phyloP scores from a whole-genome alignment of 768 basidiomycete genomes.

The Hortiboletus flavorubellus region DNA sequence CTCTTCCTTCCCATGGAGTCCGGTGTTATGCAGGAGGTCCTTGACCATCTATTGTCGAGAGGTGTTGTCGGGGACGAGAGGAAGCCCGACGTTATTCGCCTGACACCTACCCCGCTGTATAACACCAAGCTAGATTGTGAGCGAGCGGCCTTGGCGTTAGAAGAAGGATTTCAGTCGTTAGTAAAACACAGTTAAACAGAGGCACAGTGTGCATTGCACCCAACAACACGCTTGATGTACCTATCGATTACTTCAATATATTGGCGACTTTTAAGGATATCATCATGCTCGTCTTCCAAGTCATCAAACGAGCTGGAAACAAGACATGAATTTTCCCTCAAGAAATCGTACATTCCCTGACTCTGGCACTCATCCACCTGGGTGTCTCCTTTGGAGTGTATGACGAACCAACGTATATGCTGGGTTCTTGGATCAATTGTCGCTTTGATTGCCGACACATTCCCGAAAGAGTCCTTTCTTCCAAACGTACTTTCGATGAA shows the following conservation, averaged over 20 bases:
- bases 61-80: slow-evolving; percentile 94
- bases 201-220: neutral
- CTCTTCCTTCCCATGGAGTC: slow-evolving; percentile 61
- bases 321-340: slow-evolving; percentile 33
- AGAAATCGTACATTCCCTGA: slow-evolving; percentile 51
- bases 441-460: slow-evolving; percentile 45
- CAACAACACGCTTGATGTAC: slow-evolving; percentile 33
- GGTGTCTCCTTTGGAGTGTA: slow-evolving; percentile 73
- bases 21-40: slow-evolving; percentile 68
- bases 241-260: slow-evolving; percentile 46
- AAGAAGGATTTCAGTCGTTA: slow-evolving; percentile 48
- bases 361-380: slow-evolving; percentile 65
- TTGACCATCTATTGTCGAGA: slow-evolving; percentile 50
- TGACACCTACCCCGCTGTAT: slow-evolving; percentile 86
- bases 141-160: slow-evolving; percentile 60
- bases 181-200: slow-evolving; percentile 9
- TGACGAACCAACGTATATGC: slow-evolving; percentile 60
- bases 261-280: slow-evolving; percentile 39
- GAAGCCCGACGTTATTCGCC: slow-evolving; percentile 85
- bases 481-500: slow-evolving; percentile 71
- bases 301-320: slow-evolving; percentile 37
- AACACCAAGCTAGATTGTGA: slow-evolving; percentile 79
- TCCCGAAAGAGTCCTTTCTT: slow-evolving; percentile 41
- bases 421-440: slow-evolving; percentile 32
- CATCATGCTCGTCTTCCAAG: slow-evolving; percentile 53